Evolutionary conservation across 257 asterid genomes (phyloP).

Genomic region (Ajuga chamaepitys): DNA sequence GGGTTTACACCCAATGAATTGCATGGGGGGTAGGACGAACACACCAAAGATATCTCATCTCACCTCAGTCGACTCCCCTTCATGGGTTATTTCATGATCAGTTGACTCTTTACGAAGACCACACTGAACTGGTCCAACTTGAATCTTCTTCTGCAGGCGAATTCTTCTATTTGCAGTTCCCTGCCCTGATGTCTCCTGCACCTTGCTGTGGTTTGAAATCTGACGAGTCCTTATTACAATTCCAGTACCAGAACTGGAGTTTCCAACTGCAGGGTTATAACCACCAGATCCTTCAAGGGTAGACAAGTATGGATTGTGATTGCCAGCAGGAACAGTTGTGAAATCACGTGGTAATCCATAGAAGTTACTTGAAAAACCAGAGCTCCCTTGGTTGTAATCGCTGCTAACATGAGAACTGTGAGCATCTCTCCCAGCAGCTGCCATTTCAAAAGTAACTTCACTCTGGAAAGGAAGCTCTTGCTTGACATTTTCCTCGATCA

Average conservation of each 20-base stretch:
- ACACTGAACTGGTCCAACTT: slow-evolving; percentile 51
- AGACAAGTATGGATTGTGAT: slow-evolving; percentile 14
- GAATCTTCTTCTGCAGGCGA: slow-evolving; percentile 42
- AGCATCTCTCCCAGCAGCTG: slow-evolving; percentile 5
- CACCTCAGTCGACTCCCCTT: slow-evolving; percentile 40
- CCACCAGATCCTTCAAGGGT: slow-evolving; percentile 8
- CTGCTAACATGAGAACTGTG: slow-evolving; percentile 8
- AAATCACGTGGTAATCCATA: neutral
- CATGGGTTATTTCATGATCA: slow-evolving; percentile 9
- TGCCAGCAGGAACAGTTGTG: slow-evolving; percentile 21
- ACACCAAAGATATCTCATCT: slow-evolving; percentile 16
- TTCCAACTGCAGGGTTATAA: slow-evolving; percentile 19
- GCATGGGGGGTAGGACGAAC: no score
- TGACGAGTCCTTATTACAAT: slow-evolving; percentile 44
- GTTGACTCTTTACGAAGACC: slow-evolving; percentile 20
- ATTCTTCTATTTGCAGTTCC: slow-evolving; percentile 76
- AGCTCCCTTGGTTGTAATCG: slow-evolving; percentile 8
- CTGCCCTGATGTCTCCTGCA: slow-evolving; percentile 17
- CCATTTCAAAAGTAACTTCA: slow-evolving; percentile 21
- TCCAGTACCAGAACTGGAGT: slow-evolving; percentile 39
- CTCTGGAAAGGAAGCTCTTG: slow-evolving; percentile 37
- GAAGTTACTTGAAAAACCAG: slow-evolving; percentile 12
- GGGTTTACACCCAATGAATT: no score
- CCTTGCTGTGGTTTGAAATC: slow-evolving; percentile 9
- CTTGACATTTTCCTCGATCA: slow-evolving; percentile 25